Conservation (phyloP, 2,329 filamentous ascomycete species). For the Penicillium sp. region DNA sequence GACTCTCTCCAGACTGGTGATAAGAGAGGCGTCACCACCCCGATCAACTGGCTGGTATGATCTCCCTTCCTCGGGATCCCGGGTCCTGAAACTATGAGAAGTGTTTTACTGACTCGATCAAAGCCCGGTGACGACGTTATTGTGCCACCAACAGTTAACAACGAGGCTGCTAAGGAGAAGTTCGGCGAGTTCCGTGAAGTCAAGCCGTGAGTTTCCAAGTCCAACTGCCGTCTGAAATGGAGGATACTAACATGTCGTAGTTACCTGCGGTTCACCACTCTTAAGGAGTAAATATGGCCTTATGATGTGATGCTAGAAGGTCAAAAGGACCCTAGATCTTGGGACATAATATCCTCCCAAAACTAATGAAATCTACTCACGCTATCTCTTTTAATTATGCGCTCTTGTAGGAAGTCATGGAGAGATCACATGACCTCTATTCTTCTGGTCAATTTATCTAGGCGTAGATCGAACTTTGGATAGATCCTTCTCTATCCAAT, state of each 20-base stretch:
- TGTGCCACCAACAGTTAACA: slow-evolving; percentile 71
- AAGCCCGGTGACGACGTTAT: slow-evolving; percentile 77
- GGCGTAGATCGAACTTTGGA: background rate
- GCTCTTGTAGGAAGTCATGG: background rate
- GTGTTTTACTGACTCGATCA: background rate
- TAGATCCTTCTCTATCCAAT: background rate
- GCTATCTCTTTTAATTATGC: background rate
- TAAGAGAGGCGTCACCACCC: slow-evolving; percentile 78
- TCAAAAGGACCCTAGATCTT: background rate
- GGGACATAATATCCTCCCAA: background rate
- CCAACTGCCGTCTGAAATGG: background rate
- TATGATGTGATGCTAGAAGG: slow-evolving; percentile 13
- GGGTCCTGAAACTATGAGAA: background rate
- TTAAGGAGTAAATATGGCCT: slow-evolving; percentile 27
- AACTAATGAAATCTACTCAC: background rate
- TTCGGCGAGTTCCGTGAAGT: slow-evolving; percentile 64
- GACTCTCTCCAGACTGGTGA: slow-evolving; percentile 75
- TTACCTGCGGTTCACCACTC: slow-evolving; percentile 34
- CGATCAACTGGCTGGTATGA: slow-evolving; percentile 65
- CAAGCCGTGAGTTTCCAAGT: slow-evolving; percentile 42
- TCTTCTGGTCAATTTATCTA: background rate
- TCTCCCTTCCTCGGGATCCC: background rate
- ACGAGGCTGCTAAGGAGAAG: slow-evolving; percentile 75
- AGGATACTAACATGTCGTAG: slow-evolving; percentile 15
- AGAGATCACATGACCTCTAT: background rate